Base-by-base conservation (phyloP, 2,329 filamentous ascomycete species). In the Sporothrix globosa region DNA sequence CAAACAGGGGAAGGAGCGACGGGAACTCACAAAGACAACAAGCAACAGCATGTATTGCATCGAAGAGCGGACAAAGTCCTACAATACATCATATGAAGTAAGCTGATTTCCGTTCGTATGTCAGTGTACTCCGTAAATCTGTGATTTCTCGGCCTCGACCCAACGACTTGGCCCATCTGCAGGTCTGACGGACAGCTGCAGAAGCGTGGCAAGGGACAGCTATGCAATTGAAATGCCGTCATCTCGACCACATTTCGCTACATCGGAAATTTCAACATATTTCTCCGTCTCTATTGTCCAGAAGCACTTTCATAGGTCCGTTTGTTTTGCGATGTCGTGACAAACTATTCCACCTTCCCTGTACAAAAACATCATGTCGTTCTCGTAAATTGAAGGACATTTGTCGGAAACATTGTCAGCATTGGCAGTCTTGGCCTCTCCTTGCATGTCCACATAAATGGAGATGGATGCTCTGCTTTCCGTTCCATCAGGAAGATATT, bases 381-480 rank as follows among this genome's bases (percentile, higher is more conserved):
- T 17, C 11, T 13, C 13, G 30, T n/a, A n/a, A 65, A 65, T 50
- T 65, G 44, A 34, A 65, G 44, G 44, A 21, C 19, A 14, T 50
- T 30, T 50, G 10, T 34, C n/a, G 13, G 44, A 65, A 65, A 65
- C 61, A 50, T 21, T 50, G 24, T 30, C 14, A 65, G 46, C 44
- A 50, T 34, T 50, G 61, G 61, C 61, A 50, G 44, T 17, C 44
- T 65, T 63, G 58, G 58, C 61, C 27, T 11, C 17, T 50, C 61
- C 44, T 50, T 34, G 44, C 41, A 7, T 48, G 9, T 24, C 11
- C 41, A 44, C 24, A 50, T 5, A 34, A 44, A 65, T 9, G 9
- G 17, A 2, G 21, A 50, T 34, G 63, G 63, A 67, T 53, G 63
- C 48, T 67, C 17, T 6, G 21, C 27, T 30, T 52, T 67, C 63